These are phyloP conservation scores for Suhomyces wounanorum DNA, from an alignment of 1,139 yeast species.

Conservation along the genomic window DNA sequence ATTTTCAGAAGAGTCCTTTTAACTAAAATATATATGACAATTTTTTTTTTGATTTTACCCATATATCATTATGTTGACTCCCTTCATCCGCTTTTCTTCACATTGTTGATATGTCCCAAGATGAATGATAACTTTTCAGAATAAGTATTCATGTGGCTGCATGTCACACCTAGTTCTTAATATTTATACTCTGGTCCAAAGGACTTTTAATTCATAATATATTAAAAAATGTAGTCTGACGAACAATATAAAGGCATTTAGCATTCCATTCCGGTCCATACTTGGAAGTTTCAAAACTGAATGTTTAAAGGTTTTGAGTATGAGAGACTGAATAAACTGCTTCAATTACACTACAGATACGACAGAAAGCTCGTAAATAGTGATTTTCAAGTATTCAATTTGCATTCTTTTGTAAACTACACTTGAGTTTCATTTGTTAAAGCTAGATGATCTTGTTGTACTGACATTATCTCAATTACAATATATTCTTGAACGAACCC, in stretches of 20 bases:
- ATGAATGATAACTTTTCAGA: neutral
- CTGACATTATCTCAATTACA: too few species aligned
- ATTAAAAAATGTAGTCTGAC: neutral
- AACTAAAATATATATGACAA: slow-evolving; percentile 7
- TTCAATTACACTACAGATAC: too few species aligned
- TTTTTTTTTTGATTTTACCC: neutral
- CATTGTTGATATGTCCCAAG: neutral
- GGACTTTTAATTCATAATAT: slow-evolving; percentile 1
- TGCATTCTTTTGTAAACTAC: too few species aligned
- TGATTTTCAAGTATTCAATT: too few species aligned
- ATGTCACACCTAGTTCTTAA: neutral
- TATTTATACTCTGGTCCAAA: slow-evolving; percentile 2
- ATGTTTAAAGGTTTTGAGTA: neutral
- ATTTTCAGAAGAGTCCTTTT: slow-evolving; percentile 21
- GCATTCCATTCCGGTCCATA: neutral
- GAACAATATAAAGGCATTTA: slow-evolving; percentile 5
- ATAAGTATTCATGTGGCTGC: neutral
- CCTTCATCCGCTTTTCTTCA: neutral
- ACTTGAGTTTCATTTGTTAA: too few species aligned
- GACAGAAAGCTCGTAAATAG: too few species aligned
- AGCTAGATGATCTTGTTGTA: too few species aligned
- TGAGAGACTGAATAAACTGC: too few species aligned
- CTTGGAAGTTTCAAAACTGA: neutral
- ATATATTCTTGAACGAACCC: too few species aligned
- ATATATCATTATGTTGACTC: neutral